Evolutionary conservation across 768 basidiomycete species (phyloP).

Genomic region (Mycena rosella): DNA sequence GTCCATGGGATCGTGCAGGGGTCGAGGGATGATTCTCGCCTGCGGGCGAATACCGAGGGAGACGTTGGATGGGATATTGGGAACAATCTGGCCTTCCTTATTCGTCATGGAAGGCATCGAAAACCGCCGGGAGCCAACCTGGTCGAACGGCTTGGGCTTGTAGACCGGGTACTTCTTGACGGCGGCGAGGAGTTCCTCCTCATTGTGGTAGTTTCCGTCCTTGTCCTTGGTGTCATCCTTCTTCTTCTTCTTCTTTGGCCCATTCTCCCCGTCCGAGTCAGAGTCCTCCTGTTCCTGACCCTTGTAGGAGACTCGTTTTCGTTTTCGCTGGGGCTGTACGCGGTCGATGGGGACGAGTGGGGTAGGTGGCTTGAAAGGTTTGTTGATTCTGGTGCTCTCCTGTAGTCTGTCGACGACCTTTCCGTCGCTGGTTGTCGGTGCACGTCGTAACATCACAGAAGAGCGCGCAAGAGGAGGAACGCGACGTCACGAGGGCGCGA

Average conservation of each 20-base stretch:
- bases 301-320: conserved; percentile 91
- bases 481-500: conserved; percentile 30
- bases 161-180: conserved; percentile 83
- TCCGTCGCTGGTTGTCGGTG: conserved; percentile 79
- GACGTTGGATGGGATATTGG: conserved; percentile 69
- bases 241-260: conserved; percentile 76
- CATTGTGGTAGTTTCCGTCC: conserved; percentile 67
- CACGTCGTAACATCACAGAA: conserved; percentile 71
- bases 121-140: conserved; percentile 71
- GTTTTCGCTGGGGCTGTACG: conserved; percentile 79
- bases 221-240: conserved; percentile 68
- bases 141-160: conserved; percentile 82
- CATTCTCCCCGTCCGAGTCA: conserved; percentile 66
- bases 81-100: conserved; percentile 74
- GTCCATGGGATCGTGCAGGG: conserved; percentile 97
- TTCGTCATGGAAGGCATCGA: conserved; percentile 86
- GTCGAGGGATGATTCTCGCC: conserved; percentile 85
- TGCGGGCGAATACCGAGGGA: conserved; percentile 90
- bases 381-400: conserved; percentile 80
- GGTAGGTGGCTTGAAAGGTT: conserved; percentile 86
- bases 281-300: conserved; percentile 71
- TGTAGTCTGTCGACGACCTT: conserved; percentile 74
- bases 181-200: conserved; percentile 71
- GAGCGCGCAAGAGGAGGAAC: conserved; percentile 14
- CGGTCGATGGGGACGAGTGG: conserved; percentile 59